Base-by-base conservation (phyloP, 2,329 filamentous ascomycete genomes). In the Phaeosphaeria sp. region DNA sequence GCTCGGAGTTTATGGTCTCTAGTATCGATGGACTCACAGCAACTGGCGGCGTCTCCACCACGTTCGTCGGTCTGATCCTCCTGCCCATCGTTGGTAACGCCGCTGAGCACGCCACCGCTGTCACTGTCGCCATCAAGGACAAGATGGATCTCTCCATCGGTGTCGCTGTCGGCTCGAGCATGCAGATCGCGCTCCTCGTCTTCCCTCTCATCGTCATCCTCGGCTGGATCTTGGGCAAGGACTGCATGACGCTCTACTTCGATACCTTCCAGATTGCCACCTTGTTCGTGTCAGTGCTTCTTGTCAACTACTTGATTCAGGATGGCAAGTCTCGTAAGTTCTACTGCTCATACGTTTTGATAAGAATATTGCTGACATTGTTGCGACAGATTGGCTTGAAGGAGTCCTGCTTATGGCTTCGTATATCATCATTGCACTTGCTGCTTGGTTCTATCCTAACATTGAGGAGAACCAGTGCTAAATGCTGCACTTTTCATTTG, bases 131-230 rank as follows among this genome's bases (percentile, higher is more conserved):
- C 6, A 84, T 89, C 67, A 92, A 93, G 82, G 91, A 93, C 78
- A 93, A 93, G 78, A 92, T 93, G 89, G 91, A 93, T 70, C 80
- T 93, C 7, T 88, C 91, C 2, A 93, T 93, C 62, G 91, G 90
- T 71, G 90, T 93, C 11, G 91, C 90, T 13, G 89, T 93, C 33
- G 91, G 91, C 25, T 91, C 88, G 11, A 91, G 88, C 66, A 93
- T 94, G 77, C 91, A 93, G 77, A 91, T 93, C 48, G 80, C 91
- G 1, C 83, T 93, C 25, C 92, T 93, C 74, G 83, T 93, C 50
- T 92, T 91, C 7, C 91, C 91, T 0, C 79, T 93, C 11, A 84
- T 93, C 30, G 89, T 93, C 55, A 84, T 93, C 39, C 86, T 93
- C 36, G 91, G 91, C 53, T 94, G 91, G 91, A 88, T 87, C 61